Evolutionary conservation across 2,329 filamentous ascomycete species (phyloP), one percentile per base, ranked within the genome.

Genomic region (Scorias spongiosa): DNA sequence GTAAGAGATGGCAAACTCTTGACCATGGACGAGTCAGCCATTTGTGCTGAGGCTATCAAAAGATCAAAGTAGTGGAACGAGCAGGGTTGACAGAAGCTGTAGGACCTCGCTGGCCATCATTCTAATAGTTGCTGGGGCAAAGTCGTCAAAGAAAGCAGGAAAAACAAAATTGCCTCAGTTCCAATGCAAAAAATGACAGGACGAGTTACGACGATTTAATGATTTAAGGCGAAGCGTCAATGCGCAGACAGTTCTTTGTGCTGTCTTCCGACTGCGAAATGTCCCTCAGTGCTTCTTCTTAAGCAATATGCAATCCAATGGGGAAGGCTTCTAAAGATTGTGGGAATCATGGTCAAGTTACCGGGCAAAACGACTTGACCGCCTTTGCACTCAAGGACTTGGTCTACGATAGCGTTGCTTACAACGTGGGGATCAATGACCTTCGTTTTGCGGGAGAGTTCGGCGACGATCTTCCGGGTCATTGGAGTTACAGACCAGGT

Each of bases 401-500:
- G 66, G 42, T 62, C 58, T 1, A 67, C 63, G 44, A 70, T 64
- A 11, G 62, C 61, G 45, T 66, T 57, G 14, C 62, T 57, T 7
- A 69, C 64, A 37, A 60, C 50, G 43, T 63, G 51, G 10, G 66
- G 58, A 14, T 65, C 58, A 20, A 68, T 50, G 6, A 69, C 51
- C 12, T 50, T 6, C 51, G 52, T 9, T 59, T 56, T 2, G 53
- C 50, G 52, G 43, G 58, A 49, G 17, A 69, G 51, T 2, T 59
- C 52, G 7, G 54, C 45, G 29, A 58, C 50, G 42, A 63, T 53
- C 9, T 58, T 46, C 32, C 55, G 57, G 2, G 61, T 61, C 46
- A 67, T 57, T 1, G 65, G 60, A 5, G 66, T 67, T 26, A 54
- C 57, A 10, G 63, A 65, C 56, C 62, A 68, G 18, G 55, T 57